Base-by-base conservation (phyloP, 2,329 filamentous ascomycete species). In the Calonectria leucothoes region DNA sequence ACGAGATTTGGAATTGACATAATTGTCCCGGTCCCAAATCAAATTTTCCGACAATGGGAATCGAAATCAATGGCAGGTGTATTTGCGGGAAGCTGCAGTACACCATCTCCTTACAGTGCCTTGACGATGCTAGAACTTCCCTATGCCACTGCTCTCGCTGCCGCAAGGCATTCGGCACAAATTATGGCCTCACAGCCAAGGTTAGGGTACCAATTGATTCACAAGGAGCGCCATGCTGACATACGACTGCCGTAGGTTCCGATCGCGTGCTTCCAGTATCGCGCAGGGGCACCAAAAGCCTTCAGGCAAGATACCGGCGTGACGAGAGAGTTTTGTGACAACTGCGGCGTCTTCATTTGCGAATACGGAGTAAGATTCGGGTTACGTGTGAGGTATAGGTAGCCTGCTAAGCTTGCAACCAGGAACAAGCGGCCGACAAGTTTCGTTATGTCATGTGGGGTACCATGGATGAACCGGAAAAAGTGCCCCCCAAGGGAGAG, bases 401-500 rank as follows among this genome's bases (percentile, higher is more conserved):
- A 23, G 15, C 6, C 17, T 1, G 7, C 63, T 73, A 17, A 73
- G 11, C 31, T 49, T 23, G 31, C 39, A 45, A 59, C 37, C 42
- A 84, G 82, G 82, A 86, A 74, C 78, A 87, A 76, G 84, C 88
- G 12, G 86, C 85, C 23, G 86, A 88, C 49, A 83, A 83, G 75
- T 85, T 85, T 69, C 81, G 83, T n/a, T 87, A 86, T 64, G 76
- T 87, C 33, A 82, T 86, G 74, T 86, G 85, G 80, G 88, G 89
- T 1, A 88, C 88, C 0, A 80, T 91, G 5, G 88, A 90, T 70
- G 83, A 88, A 25, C 86, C 86, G 0, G 86, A 87, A 17, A 83
- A 81, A 65, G 79, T 90, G 12, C 86, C 87, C 7, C 88, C 88
- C 0, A 90, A 89, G 76, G 89, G 88, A 0, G 88, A 90, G 74